Evolutionary conservation across 2,329 filamentous ascomycete species (phyloP), one percentile per base, ranked within the genome.

Genomic region (Kalmusia sp.): DNA sequence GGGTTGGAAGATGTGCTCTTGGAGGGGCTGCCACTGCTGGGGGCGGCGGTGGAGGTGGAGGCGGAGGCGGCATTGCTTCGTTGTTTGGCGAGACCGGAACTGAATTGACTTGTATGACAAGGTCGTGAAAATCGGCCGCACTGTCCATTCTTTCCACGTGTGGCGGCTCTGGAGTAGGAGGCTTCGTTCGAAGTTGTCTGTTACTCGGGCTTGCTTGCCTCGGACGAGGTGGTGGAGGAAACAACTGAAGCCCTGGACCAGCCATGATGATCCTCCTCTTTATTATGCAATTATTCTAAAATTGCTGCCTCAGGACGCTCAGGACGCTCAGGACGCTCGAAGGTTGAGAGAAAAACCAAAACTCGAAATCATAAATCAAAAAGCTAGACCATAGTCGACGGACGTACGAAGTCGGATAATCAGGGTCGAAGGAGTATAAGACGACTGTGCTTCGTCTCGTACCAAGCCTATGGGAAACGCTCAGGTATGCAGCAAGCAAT

Each of bases 51-150:
- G 47, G 39, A 22, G 51, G 30, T 2, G 51, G 30, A 19, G 51
- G 46, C 6, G 52, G 61, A 25, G 63, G 54, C 34, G 63, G 59
- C 53, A 65, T 61, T 44, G 61, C 55, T 30, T 46, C 30, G 30
- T 56, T 64, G n/a, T 68, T 63, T 11, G 69, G 65, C 8, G 71
- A 72, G 7, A 70, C 64, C 35, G 70, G 69, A n/a, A 68, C 65
- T 17, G 73, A 72, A 46, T 74, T 71, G 64, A 75, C 70, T 49
- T 75, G 71, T 15, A 76, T 69, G 40, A 76, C 59, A 39, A 76
- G 69, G 49, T 75, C 72, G 49, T 76, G 73, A 41, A 75, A 73
- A 58, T 75, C 72, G 31, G 58, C 52, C 47, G 66, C 63, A 54
- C 65, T 69, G 22, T 73, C 67, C 56, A 65, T 66, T 17, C 56